Evolutionary conservation across 1,139 yeast species (phyloP).

Genomic region (Pneumocystis carinii): DNA sequence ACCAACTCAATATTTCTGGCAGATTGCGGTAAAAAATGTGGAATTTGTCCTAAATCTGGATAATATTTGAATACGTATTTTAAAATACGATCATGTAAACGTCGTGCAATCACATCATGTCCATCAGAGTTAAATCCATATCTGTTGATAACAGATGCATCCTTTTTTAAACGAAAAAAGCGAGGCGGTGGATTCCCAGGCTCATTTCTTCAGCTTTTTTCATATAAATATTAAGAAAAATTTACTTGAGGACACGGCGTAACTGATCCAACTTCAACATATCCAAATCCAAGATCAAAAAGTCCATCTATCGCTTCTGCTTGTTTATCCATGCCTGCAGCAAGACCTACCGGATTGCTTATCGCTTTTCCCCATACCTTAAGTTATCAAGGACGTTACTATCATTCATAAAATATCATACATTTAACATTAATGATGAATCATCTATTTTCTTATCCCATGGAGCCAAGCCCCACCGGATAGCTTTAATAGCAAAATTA

Average conservation of each 20-base stretch:
- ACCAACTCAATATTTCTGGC: conserved; percentile 7
- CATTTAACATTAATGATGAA: conserved; percentile 41
- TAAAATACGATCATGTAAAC: conserved; percentile 46
- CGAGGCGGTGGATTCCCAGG: conserved; percentile 89
- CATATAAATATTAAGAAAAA: background rate
- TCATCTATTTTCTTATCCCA: conserved; percentile 36
- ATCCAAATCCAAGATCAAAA: conserved; percentile 66
- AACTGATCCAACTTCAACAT: conserved; percentile 84
- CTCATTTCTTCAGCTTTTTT: conserved; percentile 27
- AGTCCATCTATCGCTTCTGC: conserved; percentile 86
- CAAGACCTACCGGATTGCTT: conserved; percentile 73
- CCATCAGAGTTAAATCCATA: conserved; percentile 93
- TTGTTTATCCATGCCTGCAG: conserved; percentile 91
- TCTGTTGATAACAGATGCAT: conserved; percentile 81
- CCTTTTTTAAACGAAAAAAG: conserved; percentile 69
- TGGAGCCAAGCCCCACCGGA: conserved; percentile 59
- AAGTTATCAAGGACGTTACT: background rate
- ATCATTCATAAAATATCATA: conserved; percentile 20
- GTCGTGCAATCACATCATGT: conserved; percentile 55
- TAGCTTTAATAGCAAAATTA: conserved; percentile 48
- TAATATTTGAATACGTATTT: conserved; percentile 22
- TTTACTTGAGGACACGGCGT: conserved; percentile 52
- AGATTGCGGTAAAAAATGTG: background rate
- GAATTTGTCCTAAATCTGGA: background rate
- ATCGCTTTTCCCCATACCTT: conserved; percentile 41